Base-by-base conservation (phyloP, 176 grass and related monocot genomes). In the Triticum monococcum region DNA sequence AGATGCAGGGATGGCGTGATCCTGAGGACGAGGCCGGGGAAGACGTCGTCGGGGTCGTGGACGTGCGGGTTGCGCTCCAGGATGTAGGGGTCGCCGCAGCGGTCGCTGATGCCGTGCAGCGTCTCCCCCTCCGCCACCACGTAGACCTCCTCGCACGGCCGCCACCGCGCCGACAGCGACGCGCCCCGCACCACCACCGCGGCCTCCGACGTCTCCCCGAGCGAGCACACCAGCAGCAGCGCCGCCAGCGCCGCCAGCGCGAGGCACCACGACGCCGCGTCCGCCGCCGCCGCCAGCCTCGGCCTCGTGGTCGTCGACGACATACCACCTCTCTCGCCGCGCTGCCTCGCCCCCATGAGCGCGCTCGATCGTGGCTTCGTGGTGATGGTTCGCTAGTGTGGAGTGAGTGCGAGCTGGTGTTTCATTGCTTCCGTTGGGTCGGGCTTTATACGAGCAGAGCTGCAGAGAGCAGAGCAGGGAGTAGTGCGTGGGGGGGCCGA, bases 31-130 rank as follows among this genome's bases (percentile, higher is more conserved):
- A 98, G 93, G 8, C 96, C 96, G 4, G 93, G 96, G 86, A 94
- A 98, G 79, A 98, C 96, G 83, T 98, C 96, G 81, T 98, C 96
- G 75, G 96, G 96, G 83, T 98, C 96, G 69, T 98, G 93, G 56
- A 98, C 91, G 77, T 98, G 93, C 7, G 91, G 96, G 84, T 98
- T 98, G 23, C 33, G 88, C 91, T 98, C 96, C 20, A 98, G 88
- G 82, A 98, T 95, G 88, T 86, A 94, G 9, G 96, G 93, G 83
- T 95, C 96, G 70, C 91, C 91, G 89, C 96, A 98, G 74, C 77
- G 93, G 90, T 95, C 96, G 88, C 93, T 98, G 91, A 98, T 95
- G 80, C 87, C 92, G 84, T 98, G 91, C 86, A 95, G 91, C 79
- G 96, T 95, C 74, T 98, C 93, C 3, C 91, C 93, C 64, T 95